phyloP scores from a whole-genome alignment of 306 rosid species.

The Malus sylvestris region DNA sequence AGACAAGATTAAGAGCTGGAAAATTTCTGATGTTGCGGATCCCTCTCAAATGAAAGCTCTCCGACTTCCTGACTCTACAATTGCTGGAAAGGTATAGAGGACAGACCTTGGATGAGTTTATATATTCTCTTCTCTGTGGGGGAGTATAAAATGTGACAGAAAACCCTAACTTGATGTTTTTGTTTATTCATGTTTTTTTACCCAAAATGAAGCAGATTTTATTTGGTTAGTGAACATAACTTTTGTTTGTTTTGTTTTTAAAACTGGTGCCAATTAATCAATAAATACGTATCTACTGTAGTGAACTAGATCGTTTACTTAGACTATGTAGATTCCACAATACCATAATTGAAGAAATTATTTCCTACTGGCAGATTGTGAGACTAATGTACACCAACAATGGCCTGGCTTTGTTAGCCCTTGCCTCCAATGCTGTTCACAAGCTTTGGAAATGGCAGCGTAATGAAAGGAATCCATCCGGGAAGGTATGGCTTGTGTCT shows the following conservation, averaged over 20 bases:
- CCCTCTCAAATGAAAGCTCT: conserved; percentile 31
- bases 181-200: not conserved
- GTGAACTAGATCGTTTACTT: not conserved
- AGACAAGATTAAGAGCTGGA: conserved; percentile 35
- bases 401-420: conserved; percentile 31
- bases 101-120: not conserved
- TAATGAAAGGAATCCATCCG: conserved; percentile 29
- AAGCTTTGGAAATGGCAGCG: conserved; percentile 52
- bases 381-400: conserved; percentile 36
- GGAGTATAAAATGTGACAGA: not conserved
- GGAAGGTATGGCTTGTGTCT: conserved; percentile 24
- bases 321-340: not conserved
- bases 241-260: not conserved
- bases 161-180: not conserved
- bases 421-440: conserved; percentile 37
- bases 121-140: not conserved
- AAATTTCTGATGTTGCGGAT: conserved; percentile 31
- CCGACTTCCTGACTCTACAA: conserved; percentile 30
- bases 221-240: not conserved
- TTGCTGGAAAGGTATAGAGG: conserved; percentile 26
- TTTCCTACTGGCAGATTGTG: conserved; percentile 29
- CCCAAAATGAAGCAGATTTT: not conserved
- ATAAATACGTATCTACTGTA: not conserved
- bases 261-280: not conserved
- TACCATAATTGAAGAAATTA: not conserved